Evolutionary conservation across 2,329 filamentous ascomycete species (phyloP).

Genomic region (Xylogone sp.): DNA sequence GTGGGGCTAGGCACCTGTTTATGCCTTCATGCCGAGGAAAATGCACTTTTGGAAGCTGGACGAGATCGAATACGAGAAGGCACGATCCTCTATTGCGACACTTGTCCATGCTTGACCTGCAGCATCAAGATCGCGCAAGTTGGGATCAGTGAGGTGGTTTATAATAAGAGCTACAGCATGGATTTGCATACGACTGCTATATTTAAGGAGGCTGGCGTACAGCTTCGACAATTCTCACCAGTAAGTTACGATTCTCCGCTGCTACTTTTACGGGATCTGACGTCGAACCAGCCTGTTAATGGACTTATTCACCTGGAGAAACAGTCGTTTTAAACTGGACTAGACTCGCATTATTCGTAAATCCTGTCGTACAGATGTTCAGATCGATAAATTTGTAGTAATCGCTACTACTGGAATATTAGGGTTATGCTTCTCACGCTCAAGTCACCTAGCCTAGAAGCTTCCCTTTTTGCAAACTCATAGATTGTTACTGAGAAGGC

Average conservation of each 20-base stretch:
- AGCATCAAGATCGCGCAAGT: constrained; percentile 99
- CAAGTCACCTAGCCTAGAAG: no score
- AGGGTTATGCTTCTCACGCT: no score
- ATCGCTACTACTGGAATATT: no score
- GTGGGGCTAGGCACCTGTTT: constrained; percentile 79
- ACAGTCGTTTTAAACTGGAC: constrained; percentile 8
- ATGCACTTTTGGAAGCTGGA: constrained; percentile 90
- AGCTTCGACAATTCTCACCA: constrained; percentile 81
- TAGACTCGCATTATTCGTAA: no score
- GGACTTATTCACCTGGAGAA: constrained; percentile 60
- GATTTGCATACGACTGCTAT: constrained; percentile 79
- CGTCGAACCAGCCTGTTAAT: constrained; percentile 50
- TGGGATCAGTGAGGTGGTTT: constrained; percentile 93
- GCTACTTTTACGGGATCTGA: constrained; percentile 9
- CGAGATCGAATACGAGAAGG: constrained; percentile 82
- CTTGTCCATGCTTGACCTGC: constrained; percentile 94
- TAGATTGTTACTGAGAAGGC: no score
- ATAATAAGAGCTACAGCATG: constrained; percentile 92
- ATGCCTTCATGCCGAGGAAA: constrained; percentile 98
- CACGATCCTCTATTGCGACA: constrained; percentile 87
- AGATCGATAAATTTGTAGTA: no score
- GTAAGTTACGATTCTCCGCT: constrained; percentile 45
- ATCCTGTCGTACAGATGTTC: no score
- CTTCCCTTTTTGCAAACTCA: no score
- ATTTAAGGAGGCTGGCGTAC: constrained; percentile 78